A percentile compares a stretch with the other conserved stretches of the same genome.
Evolutionary conservation across 306 rosid species (phyloP).

Genomic region (Argentina anserina): DNA sequence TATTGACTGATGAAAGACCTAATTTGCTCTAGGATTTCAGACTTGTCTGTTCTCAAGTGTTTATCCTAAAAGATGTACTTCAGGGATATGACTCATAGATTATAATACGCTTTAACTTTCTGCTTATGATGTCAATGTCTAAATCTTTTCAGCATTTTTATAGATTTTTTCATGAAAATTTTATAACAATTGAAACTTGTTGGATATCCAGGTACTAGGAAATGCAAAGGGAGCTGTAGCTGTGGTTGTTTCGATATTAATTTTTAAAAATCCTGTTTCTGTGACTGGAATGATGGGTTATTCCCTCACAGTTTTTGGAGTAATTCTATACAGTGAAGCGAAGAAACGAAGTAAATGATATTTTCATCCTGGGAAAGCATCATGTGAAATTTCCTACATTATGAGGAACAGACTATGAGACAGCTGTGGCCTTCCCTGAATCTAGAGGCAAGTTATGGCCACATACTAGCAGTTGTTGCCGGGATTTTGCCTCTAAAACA

Average conservation of each 20-base stretch:
- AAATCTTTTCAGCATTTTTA: not conserved
- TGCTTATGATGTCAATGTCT: not conserved
- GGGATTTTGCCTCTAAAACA: conserved; percentile 31
- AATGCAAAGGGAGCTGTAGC: conserved; percentile 99
- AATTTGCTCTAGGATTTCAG: not conserved
- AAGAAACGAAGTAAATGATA: conserved; percentile 95
- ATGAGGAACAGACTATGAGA: conserved; percentile 25
- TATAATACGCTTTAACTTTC: not conserved
- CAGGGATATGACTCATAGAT: not conserved
- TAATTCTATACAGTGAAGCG: conserved; percentile 91
- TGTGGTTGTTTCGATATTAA: conserved; percentile 90
- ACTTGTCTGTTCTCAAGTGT: not conserved
- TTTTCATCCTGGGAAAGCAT: conserved; percentile 25
- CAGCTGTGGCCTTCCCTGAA: conserved; percentile 35
- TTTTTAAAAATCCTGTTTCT: conserved; percentile 93
- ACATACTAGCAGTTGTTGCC: conserved; percentile 37
- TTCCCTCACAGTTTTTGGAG: conserved; percentile 86
- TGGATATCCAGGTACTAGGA: conserved; percentile 79
- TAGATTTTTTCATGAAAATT: not conserved
- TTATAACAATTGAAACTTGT: conserved; percentile 14
- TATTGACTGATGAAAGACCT: conserved; percentile 5
- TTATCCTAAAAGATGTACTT: not conserved
- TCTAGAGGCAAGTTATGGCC: conserved; percentile 36
- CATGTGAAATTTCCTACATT: conserved; percentile 29
- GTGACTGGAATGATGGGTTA: conserved; percentile 99